These are phyloP conservation scores for Teratosphaeriaceae sp. DNA, from an alignment of 2,329 filamentous ascomycete genomes.

Conservation along the genomic window DNA sequence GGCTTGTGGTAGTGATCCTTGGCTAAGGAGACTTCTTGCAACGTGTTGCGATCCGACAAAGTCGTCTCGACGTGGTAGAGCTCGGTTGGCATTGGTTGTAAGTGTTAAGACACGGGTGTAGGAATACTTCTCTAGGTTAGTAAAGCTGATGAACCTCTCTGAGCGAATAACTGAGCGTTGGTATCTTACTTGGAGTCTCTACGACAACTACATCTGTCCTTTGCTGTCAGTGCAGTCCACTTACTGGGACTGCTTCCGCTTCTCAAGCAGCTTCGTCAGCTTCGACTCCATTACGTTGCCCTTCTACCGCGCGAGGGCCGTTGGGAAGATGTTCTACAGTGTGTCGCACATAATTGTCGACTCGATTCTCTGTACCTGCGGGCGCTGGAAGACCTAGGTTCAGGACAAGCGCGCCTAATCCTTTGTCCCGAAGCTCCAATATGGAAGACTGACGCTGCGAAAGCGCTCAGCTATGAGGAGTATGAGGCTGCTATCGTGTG, in stretches of 20 bases:
- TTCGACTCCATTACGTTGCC: slow-evolving; percentile 1
- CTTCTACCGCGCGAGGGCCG: background rate
- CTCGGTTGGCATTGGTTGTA: too few relatives aligned
- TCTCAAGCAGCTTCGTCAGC: background rate
- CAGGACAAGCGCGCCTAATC: background rate
- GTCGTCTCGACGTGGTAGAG: too few relatives aligned
- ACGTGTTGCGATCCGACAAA: too few relatives aligned
- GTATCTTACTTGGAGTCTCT: background rate
- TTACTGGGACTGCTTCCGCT: background rate
- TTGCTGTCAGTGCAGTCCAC: slow-evolving; percentile 1
- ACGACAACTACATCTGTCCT: slow-evolving; percentile 3
- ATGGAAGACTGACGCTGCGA: background rate
- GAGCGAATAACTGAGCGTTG: too few relatives aligned
- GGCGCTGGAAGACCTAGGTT: slow-evolving; percentile 2
- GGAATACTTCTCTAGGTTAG: too few relatives aligned
- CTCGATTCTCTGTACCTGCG: slow-evolving; percentile 2
- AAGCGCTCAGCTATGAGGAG: background rate
- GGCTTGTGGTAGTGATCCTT: too few relatives aligned
- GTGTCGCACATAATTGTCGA: background rate
- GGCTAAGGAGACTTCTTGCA: too few relatives aligned
- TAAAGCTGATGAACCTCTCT: too few relatives aligned
- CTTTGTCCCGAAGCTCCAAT: slow-evolving; percentile 2
- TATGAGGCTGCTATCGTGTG: slow-evolving; percentile 3
- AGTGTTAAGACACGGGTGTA: too few relatives aligned
- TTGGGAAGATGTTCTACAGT: background rate